These are phyloP conservation scores for Crassisporium funariophilum DNA, from an alignment of 768 basidiomycete genomes.

Conservation along the genomic window DNA sequence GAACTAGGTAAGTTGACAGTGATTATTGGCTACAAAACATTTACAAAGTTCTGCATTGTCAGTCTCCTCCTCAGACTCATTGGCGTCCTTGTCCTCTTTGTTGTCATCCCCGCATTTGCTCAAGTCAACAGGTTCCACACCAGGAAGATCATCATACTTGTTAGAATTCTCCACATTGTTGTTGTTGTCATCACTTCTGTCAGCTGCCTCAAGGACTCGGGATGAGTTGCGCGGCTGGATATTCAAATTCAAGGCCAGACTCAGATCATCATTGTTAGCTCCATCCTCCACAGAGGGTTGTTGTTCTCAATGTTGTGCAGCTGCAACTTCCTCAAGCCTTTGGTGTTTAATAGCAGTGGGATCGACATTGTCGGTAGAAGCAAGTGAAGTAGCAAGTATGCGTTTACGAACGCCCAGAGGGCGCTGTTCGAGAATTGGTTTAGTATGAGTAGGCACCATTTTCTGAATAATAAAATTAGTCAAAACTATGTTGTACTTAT, in stretches of 20 bases:
- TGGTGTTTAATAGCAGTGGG: neutral
- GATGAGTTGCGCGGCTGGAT: neutral
- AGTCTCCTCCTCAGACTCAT: neutral
- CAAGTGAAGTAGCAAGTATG: neutral
- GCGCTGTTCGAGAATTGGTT: neutral
- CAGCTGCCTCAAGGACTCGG: neutral
- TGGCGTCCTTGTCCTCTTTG: neutral
- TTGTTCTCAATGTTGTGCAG: neutral
- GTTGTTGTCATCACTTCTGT: neutral
- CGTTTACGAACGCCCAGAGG: constrained; percentile 1
- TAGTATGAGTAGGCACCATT: constrained; percentile 1
- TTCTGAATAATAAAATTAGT: neutral
- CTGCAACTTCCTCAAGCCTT: neutral
- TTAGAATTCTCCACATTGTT: neutral
- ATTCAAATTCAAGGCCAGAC: neutral
- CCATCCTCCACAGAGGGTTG: neutral
- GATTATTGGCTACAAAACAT: neutral
- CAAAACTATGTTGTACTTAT: neutral
- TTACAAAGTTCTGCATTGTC: neutral
- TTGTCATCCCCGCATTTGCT: neutral
- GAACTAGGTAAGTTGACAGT: neutral
- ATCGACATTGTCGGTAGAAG: neutral
- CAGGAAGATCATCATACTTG: neutral
- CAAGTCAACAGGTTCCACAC: neutral
- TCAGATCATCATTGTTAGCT: neutral